Conservation (phyloP, 2,329 filamentous ascomycete species). For the Fusarium longipes region DNA sequence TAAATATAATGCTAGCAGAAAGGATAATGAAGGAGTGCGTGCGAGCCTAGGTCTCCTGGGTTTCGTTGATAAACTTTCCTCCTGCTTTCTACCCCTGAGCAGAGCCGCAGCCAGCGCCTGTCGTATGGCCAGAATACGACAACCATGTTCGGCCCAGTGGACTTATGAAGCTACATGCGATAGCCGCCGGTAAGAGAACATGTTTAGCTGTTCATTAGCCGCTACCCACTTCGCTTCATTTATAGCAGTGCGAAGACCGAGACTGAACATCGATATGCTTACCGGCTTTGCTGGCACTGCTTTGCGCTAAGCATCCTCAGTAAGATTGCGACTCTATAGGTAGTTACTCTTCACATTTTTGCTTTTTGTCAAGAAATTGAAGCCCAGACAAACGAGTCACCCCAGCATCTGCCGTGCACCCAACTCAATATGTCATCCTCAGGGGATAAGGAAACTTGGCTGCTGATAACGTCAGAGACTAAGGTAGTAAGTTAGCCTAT, state of each 20-base stretch:
- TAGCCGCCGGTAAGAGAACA: conserved; percentile 14
- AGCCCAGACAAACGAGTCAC: not conserved
- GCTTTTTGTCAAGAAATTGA: conserved; percentile 9
- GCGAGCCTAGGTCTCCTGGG: not conserved
- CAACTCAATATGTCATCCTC: not conserved
- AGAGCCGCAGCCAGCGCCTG: conserved; percentile 32
- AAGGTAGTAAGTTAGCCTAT: not conserved
- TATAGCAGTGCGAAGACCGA: not conserved
- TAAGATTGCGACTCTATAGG: not conserved
- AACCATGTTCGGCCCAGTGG: conserved; percentile 9
- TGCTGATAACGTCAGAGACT: not conserved
- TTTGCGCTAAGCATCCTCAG: not conserved
- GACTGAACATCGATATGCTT: not conserved
- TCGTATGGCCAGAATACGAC: conserved; percentile 29
- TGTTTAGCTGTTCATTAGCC: not conserved
- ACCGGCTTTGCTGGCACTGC: not conserved
- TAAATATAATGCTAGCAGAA: not conserved
- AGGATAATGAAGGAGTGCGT: not conserved
- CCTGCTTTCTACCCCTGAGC: conserved; percentile 35
- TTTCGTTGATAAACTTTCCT: conserved; percentile 6
- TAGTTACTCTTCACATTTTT: conserved; percentile 1
- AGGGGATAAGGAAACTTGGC: not conserved
- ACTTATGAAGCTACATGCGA: not conserved
- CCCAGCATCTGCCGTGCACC: not conserved
- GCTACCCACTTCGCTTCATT: not conserved